A percentile compares a stretch with the other conserved stretches of the same genome.
phyloP scores from a whole-genome alignment of 2,329 filamentous ascomycete genomes.

The Chaetomium strumarium region DNA sequence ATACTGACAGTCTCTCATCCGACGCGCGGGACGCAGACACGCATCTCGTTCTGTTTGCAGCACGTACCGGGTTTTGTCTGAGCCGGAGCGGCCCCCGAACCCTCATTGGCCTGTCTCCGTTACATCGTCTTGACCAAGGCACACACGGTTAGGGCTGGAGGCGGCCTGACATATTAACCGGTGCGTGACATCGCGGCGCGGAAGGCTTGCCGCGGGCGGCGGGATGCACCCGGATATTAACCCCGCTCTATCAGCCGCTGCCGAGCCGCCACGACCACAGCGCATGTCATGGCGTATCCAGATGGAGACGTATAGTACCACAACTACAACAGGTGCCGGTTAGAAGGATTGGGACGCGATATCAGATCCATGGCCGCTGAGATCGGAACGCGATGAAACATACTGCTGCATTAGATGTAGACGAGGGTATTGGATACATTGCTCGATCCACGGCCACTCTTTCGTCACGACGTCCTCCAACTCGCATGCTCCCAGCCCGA shows the following conservation, averaged over 20 bases:
- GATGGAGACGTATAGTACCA: too few species aligned
- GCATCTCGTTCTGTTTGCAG: background rate
- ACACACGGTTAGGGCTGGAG: background rate
- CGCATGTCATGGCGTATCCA: background rate
- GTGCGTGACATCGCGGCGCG: slow-evolving; percentile 7
- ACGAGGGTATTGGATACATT: too few species aligned
- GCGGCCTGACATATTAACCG: slow-evolving; percentile 1
- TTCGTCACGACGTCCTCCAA: too few species aligned
- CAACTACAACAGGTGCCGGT: too few species aligned
- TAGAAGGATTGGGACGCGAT: too few species aligned
- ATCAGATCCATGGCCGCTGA: too few species aligned
- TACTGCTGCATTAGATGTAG: background rate
- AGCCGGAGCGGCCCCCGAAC: background rate
- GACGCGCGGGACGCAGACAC: background rate
- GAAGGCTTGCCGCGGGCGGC: slow-evolving; percentile 1
- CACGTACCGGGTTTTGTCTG: slow-evolving; percentile 1
- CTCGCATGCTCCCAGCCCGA: too few species aligned
- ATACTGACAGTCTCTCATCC: background rate
- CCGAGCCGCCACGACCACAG: background rate
- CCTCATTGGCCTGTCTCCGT: slow-evolving; percentile 2
- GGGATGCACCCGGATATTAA: slow-evolving; percentile 6
- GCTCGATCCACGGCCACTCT: too few species aligned
- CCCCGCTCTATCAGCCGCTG: slow-evolving; percentile 9
- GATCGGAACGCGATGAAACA: background rate
- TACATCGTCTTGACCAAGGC: background rate